These are phyloP conservation scores for Clonostachys solani DNA, from an alignment of 2,329 filamentous ascomycete species.

Conservation along the genomic window DNA sequence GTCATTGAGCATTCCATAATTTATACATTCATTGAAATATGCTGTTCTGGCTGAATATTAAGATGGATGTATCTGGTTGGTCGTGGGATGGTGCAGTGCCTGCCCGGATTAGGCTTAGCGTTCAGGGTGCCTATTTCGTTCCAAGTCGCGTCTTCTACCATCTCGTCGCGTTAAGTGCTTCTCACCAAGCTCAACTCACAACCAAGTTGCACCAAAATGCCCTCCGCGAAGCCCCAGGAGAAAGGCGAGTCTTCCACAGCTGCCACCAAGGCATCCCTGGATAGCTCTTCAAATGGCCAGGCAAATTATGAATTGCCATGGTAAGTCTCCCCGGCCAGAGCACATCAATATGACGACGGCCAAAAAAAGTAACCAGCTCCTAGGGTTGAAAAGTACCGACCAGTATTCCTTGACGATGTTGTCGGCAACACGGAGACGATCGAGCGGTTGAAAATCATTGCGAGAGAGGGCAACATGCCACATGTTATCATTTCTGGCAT, in stretches of 20 bases:
- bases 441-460: conserved; percentile 95
- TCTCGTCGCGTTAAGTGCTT: conserved; percentile 30
- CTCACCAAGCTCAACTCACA: conserved; percentile 9
- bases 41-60: too few species aligned
- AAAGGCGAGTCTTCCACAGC: conserved; percentile 58
- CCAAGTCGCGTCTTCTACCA: conserved; percentile 23
- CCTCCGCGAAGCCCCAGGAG: conserved; percentile 43
- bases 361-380: conserved; percentile 7
- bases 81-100: too few species aligned
- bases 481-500: conserved; percentile 99
- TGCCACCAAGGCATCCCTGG: conserved; percentile 51
- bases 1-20: too few species aligned
- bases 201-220: conserved; percentile 27
- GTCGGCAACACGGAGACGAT: conserved; percentile 98
- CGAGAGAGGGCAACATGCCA: conserved; percentile 98
- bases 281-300: conserved; percentile 42
- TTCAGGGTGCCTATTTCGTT: not conserved
- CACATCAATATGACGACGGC: not conserved
- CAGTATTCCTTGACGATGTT: conserved; percentile 91
- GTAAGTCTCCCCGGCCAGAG: conserved; percentile 33
- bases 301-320: conserved; percentile 74
- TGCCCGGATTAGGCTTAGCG: too few species aligned
- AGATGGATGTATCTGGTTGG: too few species aligned
- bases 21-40: too few species aligned
- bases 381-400: conserved; percentile 98